Conservation (phyloP, 768 basidiomycete species). For the Gloeopeniophorella convolvens region DNA sequence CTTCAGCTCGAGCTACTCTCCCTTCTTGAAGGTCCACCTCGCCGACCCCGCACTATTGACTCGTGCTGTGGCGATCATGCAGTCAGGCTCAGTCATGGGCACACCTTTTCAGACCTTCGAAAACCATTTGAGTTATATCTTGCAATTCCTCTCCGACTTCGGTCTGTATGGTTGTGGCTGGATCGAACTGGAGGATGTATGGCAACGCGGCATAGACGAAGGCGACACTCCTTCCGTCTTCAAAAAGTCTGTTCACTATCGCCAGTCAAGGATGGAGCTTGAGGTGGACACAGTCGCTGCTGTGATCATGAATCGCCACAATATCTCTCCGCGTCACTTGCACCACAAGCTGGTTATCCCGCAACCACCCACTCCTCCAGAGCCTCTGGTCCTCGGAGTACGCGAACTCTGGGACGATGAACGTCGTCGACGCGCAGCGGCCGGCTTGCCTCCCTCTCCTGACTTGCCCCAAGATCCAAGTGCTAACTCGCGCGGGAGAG, state of each 20-base stretch:
- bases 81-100: conserved; percentile 76
- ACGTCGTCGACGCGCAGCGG: conserved; percentile 57
- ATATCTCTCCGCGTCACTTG: conserved; percentile 54
- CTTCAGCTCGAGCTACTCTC: conserved; percentile 75
- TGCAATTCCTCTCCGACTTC: conserved; percentile 95
- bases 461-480: conserved; percentile 65
- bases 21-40: conserved; percentile 83
- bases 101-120: conserved; percentile 79
- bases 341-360: conserved; percentile 64
- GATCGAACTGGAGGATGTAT: conserved; percentile 67
- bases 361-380: conserved; percentile 41
- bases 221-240: conserved; percentile 36
- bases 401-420: conserved; percentile 98
- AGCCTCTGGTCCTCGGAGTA: conserved; percentile 81
- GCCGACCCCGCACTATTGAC: conserved; percentile 62
- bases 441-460: conserved; percentile 68
- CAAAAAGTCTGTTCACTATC: conserved; percentile 49
- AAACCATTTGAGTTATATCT: conserved; percentile 78
- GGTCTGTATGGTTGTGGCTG: conserved; percentile 92
- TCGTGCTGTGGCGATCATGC: conserved; percentile 69
- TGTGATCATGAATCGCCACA: conserved; percentile 80
- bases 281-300: conserved; percentile 81
- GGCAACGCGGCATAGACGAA: conserved; percentile 43
- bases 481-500: conserved; percentile 49
- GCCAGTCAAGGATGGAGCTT: conserved; percentile 62